phyloP scores from a whole-genome alignment of 208 protist genomes.

The Acanthamoeba divionensis region DNA sequence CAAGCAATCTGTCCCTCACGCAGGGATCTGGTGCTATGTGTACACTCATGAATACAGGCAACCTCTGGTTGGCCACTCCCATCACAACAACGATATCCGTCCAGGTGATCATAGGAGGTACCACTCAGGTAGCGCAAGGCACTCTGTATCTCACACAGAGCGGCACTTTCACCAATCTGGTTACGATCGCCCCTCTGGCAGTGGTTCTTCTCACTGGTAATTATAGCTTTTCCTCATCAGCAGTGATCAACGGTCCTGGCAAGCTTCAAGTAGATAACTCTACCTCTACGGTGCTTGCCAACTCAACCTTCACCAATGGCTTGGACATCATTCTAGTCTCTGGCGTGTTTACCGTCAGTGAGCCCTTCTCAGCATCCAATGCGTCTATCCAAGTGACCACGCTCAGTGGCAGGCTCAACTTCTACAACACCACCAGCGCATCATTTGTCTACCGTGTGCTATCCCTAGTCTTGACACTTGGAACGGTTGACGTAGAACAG shows the following conservation, averaged over 20 bases:
- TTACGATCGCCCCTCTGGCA: too few species aligned
- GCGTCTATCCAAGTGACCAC: not conserved
- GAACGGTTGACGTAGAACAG: too few species aligned
- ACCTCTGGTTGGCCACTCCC: not conserved
- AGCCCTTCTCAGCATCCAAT: conserved; percentile 31
- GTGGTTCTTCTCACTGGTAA: not conserved
- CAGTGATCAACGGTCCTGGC: not conserved
- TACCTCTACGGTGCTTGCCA: conserved; percentile 14
- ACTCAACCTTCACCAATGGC: not conserved
- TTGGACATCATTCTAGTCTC: not conserved
- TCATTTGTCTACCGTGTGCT: too few species aligned
- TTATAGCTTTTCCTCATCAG: not conserved
- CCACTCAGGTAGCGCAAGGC: too few species aligned
- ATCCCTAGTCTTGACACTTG: too few species aligned
- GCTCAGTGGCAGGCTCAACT: too few species aligned
- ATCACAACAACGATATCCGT: conserved; percentile 1
- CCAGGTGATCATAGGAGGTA: too few species aligned
- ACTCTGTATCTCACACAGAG: not conserved
- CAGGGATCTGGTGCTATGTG: not conserved
- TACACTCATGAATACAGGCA: not conserved
- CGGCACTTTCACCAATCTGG: conserved; percentile 14
- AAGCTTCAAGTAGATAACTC: not conserved
- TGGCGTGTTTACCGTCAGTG: not conserved
- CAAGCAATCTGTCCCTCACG: not conserved
- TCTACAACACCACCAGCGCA: too few species aligned